Evolutionary conservation across 257 asterid genomes (phyloP).

Genomic region (Jacaranda mimosifolia): DNA sequence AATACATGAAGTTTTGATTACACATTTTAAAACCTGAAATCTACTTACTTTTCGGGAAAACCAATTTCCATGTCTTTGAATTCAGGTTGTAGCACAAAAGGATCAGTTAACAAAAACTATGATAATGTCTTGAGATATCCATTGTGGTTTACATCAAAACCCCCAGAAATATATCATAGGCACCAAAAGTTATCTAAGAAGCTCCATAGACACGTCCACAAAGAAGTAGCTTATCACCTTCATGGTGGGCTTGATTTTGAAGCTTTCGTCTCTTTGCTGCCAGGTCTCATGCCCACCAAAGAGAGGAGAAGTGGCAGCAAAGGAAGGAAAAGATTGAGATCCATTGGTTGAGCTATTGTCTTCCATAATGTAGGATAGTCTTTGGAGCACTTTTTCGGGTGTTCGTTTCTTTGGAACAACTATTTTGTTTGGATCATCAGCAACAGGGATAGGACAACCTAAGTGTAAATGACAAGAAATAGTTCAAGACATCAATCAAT

Average conservation of each 20-base stretch:
- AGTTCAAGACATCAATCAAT: constrained; percentile 5
- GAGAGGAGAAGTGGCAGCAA: constrained; percentile 57
- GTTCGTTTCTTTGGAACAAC: constrained; percentile 69
- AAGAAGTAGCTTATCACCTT: constrained; percentile 58
- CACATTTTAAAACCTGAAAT: too few species aligned
- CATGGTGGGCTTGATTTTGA: constrained; percentile 79
- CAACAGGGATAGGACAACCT: constrained; percentile 91
- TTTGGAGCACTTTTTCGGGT: constrained; percentile 59
- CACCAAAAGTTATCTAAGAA: constrained; percentile 16
- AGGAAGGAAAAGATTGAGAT: constrained; percentile 62
- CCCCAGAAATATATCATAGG: constrained; percentile 13
- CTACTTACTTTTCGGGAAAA: too few species aligned
- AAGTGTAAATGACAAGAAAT: constrained; percentile 19
- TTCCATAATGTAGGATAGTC: constrained; percentile 72
- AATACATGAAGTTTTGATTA: too few species aligned
- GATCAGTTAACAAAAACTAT: constrained; percentile 14
- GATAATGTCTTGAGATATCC: constrained; percentile 11
- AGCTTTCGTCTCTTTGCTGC: constrained; percentile 87
- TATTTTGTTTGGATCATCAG: constrained; percentile 62
- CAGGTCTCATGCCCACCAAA: constrained; percentile 92
- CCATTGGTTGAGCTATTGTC: constrained; percentile 56
- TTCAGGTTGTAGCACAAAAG: too few species aligned
- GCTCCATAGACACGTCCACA: constrained; percentile 17
- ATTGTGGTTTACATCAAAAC: background rate
- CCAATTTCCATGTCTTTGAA: too few species aligned